phyloP scores from a whole-genome alignment of 192 early-diverging fungal species.

The Rhizoclosmatium sp. region DNA sequence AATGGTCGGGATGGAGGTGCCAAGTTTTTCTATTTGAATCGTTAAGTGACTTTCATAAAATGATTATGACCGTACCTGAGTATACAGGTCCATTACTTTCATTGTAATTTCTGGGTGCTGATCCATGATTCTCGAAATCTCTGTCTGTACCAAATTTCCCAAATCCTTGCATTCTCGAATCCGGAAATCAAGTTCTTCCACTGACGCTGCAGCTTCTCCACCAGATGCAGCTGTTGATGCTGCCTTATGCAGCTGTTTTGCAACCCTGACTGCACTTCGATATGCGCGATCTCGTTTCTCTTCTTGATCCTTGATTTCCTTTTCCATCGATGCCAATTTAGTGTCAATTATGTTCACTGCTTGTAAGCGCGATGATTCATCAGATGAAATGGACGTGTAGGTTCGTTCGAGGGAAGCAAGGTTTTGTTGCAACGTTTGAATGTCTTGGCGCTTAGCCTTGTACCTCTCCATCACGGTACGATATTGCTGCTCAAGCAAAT shows the following conservation, averaged over 20 bases:
- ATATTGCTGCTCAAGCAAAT: constrained; percentile 68
- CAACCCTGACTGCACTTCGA: constrained; percentile 36
- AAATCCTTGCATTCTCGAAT: constrained; percentile 56
- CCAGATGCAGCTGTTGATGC: neutral
- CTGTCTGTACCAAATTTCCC: constrained; percentile 52
- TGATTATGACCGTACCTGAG: constrained; percentile 35
- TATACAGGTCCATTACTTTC: constrained; percentile 46
- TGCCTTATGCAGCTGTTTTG: constrained; percentile 41
- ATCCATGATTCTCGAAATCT: constrained; percentile 47
- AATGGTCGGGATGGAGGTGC: constrained; percentile 54
- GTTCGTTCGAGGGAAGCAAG: constrained; percentile 48
- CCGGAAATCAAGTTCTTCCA: constrained; percentile 55
- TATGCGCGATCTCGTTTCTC: constrained; percentile 56
- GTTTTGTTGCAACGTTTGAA: constrained; percentile 59
- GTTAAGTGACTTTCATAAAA: neutral
- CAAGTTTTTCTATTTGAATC: constrained; percentile 38
- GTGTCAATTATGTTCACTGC: constrained; percentile 51
- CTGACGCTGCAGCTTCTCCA: neutral
- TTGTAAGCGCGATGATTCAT: constrained; percentile 55
- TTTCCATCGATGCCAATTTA: constrained; percentile 47
- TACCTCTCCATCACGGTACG: constrained; percentile 62
- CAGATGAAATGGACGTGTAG: constrained; percentile 36
- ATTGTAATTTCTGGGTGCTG: constrained; percentile 46
- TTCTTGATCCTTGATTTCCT: constrained; percentile 57
- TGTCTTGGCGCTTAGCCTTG: constrained; percentile 57